Conservation (phyloP, 2,329 filamentous ascomycete genomes). For the Cladorrhinum sp. region DNA sequence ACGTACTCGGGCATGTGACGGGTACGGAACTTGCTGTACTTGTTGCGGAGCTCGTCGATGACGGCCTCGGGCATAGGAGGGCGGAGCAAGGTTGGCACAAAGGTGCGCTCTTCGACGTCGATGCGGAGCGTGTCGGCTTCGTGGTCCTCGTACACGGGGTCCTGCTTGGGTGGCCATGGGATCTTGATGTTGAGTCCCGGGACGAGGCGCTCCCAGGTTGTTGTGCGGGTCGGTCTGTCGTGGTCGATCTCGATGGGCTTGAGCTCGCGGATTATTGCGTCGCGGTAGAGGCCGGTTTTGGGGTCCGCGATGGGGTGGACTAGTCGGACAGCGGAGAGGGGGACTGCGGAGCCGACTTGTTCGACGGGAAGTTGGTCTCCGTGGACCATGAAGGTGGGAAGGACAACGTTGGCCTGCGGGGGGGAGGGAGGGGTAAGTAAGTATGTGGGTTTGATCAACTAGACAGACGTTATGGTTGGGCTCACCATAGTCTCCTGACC, state of each 20-base stretch:
- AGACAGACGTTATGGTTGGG: slow-evolving; percentile 4
- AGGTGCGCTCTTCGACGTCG: slow-evolving; percentile 71
- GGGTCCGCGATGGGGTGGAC: slow-evolving; percentile 72
- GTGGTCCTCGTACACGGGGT: slow-evolving; percentile 51
- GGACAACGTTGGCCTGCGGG: slow-evolving; percentile 37
- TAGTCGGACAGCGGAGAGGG: slow-evolving; percentile 72
- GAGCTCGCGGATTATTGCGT: slow-evolving; percentile 75
- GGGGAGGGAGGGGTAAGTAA: background rate
- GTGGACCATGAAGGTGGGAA: slow-evolving; percentile 40
- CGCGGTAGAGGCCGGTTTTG: slow-evolving; percentile 60
- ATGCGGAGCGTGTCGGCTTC: slow-evolving; percentile 70
- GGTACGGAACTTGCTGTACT: slow-evolving; percentile 77
- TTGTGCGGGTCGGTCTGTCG: slow-evolving; percentile 48
- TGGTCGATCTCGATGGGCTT: slow-evolving; percentile 49
- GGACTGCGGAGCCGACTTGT: slow-evolving; percentile 54
- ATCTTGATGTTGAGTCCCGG: slow-evolving; percentile 69
- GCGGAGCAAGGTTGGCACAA: slow-evolving; percentile 70
- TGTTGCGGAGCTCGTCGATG: slow-evolving; percentile 81
- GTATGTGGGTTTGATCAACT: background rate
- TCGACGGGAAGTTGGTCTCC: slow-evolving; percentile 39
- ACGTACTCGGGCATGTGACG: slow-evolving; percentile 75
- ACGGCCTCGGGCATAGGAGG: slow-evolving; percentile 77
- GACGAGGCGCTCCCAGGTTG: slow-evolving; percentile 57
- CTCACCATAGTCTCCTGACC: slow-evolving; percentile 63
- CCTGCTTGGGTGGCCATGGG: slow-evolving; percentile 66